Base-by-base conservation (phyloP, 78 protist species). In the Dictyostelium firmibasis region DNA sequence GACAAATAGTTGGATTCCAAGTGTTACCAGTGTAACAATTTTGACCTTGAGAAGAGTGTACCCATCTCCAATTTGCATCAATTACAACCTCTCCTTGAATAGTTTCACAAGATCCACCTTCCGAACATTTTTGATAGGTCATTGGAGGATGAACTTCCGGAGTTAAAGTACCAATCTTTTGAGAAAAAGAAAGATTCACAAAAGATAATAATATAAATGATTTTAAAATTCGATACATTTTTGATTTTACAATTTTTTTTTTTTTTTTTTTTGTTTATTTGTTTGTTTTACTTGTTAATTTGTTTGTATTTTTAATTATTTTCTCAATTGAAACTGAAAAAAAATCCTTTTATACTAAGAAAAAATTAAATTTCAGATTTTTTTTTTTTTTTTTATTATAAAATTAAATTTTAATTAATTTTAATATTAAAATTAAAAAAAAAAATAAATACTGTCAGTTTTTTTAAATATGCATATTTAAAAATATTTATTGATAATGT, bases 11-110 rank as follows among this genome's bases (percentile, higher is more conserved):
- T 18, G 79, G 50, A 74, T 47, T 57, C 97, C 95, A 84, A 14
- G 85, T 76, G n/a, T 87, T 93, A 25, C 96, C 97, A 43, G 94
- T 94, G 75, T 87, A 96, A 72, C 97, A 96, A 60, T 96, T 96
- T 75, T 89, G 33, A n/a, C 92, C 92, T 76, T 76, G 84, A 2
- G 2, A 44, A 27, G 53, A 20, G 31, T 95, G 97, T 23, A 77
- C 75, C 97, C 97, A 92, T 60, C 97, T 85, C 95, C 96, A 81
- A 47, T 95, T 95, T 29, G 97, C 91, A 81, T 92, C 96, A 25
- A 94, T 70, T 16, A 77, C 84, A 41, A 82, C 53, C 20, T 82
- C 86, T 20, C 92, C 85, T 8, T 86, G 14, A 7, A 25, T 31
- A 6, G 62, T 75, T 16, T 20, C 29, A 35, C 96, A 94, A 6